Base-by-base conservation (phyloP, 176 grass and related monocot species). In the Oryza longistaminata region DNA sequence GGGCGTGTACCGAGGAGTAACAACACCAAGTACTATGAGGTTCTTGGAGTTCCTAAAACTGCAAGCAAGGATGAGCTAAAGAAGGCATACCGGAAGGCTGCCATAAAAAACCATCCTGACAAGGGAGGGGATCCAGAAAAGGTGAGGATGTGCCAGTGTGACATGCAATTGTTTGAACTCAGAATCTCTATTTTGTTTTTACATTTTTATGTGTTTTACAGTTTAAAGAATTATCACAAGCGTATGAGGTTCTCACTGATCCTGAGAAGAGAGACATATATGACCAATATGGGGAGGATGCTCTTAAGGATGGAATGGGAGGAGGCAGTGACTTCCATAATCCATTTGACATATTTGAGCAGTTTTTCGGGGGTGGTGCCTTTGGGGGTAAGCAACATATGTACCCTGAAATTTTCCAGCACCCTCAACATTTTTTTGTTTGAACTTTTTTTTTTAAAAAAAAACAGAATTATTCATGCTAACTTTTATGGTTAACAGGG, bases 91-190 rank as follows among this genome's bases (percentile, higher is more conserved):
- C 50, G 74, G 73, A 93, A 88, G 44, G 83, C 91, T 60, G 91
- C 91, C 21, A 93, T 93, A 73, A 96, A 92, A 81, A 96, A 87
- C 61, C 94, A 96, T 52, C 91, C 91, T 39, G 91, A 96, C 72
- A 93, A 96, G 86, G 91, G 88, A 68, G 91, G 94, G 68, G 91
- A 96, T 70, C 91, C 84, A 66, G 93, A 95, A 70, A 92, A 95
- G 86, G 90, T 53, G 75, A 19, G 27, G 39, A 70, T 74, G 27
- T 0, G 19, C 0, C 7, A n/a, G 21, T 60, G 15, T 3, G 12
- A 11, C 15, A 4, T 44, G 22, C 46, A 60, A 11, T 84, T 76
- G 11, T 66, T 82, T 68, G 17, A 34, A 65, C 45, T 74, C 33
- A n/a, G 8, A 19, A 52, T 60, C 58, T 21, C 62, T 76, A 27